Evolutionary conservation across 2,329 filamentous ascomycete species (phyloP).

Genomic region (Ophiostoma novo-ulmi): DNA sequence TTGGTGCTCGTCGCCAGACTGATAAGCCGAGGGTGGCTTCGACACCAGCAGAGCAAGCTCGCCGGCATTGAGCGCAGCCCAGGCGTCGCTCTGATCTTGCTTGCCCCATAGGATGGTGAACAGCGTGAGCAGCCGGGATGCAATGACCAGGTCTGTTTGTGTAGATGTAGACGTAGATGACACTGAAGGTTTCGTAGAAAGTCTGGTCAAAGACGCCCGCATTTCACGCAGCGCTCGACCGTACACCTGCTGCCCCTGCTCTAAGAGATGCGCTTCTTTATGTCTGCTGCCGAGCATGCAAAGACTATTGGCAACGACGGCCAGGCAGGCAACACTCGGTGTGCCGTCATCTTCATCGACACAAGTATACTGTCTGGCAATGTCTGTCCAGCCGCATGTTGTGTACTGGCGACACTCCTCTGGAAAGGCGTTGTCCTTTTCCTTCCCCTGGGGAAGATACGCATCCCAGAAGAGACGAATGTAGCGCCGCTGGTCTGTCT

Average conservation of each 20-base stretch:
- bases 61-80: not conserved
- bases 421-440: not conserved
- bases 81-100: not conserved
- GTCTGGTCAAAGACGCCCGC: not conserved
- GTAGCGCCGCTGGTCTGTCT: not conserved
- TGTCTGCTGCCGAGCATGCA: not conserved
- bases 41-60: not conserved
- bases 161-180: not conserved
- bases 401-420: not conserved
- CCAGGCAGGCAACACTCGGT: not conserved
- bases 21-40: not conserved
- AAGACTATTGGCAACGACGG: not conserved
- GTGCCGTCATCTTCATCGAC: not conserved
- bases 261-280: not conserved
- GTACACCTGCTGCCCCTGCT: not conserved
- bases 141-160: not conserved
- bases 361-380: not conserved
- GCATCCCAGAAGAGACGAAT: not conserved
- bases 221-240: not conserved
- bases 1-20: not conserved
- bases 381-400: constrained; percentile 8
- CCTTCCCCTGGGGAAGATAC: not conserved
- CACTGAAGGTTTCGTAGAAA: not conserved
- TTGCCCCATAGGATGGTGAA: not conserved
- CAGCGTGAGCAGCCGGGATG: constrained; percentile 1